phyloP scores from a whole-genome alignment of 2,329 filamentous ascomycete species.

The Alternaria sp. region DNA sequence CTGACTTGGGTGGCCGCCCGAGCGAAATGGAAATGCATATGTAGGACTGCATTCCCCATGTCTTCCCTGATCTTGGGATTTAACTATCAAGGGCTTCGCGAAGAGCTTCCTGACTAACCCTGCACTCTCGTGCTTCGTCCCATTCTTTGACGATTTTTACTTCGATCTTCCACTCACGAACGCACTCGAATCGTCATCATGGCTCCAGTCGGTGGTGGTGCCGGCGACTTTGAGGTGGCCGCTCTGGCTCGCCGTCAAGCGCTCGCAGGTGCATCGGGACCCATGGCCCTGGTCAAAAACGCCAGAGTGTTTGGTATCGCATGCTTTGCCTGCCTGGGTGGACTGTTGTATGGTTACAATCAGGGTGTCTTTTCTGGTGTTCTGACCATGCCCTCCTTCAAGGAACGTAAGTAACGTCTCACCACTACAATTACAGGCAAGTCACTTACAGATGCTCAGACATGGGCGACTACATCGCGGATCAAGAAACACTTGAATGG shows the following conservation, averaged over 20 bases:
- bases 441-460: slow-evolving; percentile 30
- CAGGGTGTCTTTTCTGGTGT: slow-evolving; percentile 79
- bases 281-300: slow-evolving; percentile 58
- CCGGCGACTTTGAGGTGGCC: slow-evolving; percentile 47
- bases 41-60: slow-evolving; percentile 4
- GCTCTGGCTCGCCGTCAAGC: slow-evolving; percentile 51
- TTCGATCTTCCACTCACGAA: not conserved
- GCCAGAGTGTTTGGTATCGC: slow-evolving; percentile 62
- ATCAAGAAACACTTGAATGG: slow-evolving; percentile 36
- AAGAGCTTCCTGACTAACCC: not conserved
- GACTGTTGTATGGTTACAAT: slow-evolving; percentile 72
- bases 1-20: not conserved
- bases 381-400: slow-evolving; percentile 57
- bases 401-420: slow-evolving; percentile 37
- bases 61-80: not conserved
- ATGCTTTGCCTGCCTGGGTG: slow-evolving; percentile 60
- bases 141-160: not conserved
- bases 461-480: slow-evolving; percentile 49
- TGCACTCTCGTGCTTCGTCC: not conserved
- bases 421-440: no score
- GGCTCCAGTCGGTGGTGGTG: slow-evolving; percentile 47
- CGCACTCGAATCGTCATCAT: slow-evolving; percentile 28
- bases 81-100: slow-evolving; percentile 5
- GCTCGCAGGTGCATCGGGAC: slow-evolving; percentile 51
- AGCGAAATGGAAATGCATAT: slow-evolving; percentile 6